These are phyloP conservation scores for Penicillium bovifimosum DNA, from an alignment of 495 filamentous ascomycete species.

Conservation along the genomic window DNA sequence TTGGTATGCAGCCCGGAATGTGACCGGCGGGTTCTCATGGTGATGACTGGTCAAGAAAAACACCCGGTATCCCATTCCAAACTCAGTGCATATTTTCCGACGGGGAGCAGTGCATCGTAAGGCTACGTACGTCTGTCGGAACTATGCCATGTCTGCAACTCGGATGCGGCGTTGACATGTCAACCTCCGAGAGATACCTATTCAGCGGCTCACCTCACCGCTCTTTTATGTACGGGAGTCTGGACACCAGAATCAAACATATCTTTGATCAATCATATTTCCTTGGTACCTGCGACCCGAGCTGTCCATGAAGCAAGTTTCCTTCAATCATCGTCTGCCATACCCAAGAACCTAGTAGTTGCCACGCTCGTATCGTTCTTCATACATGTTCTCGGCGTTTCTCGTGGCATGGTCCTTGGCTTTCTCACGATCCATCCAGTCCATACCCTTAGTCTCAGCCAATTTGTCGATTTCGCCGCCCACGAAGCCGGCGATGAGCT, in stretches of 20 bases:
- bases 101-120: background rate
- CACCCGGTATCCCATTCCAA: conserved; percentile 4
- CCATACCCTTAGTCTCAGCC: conserved; percentile 70
- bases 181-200: background rate
- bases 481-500: conserved; percentile 63
- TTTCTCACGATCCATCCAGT: conserved; percentile 62
- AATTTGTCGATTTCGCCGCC: conserved; percentile 75
- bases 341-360: conserved; percentile 26
- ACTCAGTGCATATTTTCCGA: conserved; percentile 3
- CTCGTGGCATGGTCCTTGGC: conserved; percentile 62
- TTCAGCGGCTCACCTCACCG: background rate
- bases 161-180: background rate
- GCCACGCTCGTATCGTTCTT: conserved; percentile 48
- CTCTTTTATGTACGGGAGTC: background rate
- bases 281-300: conserved; percentile 1
- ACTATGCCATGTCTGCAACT: background rate
- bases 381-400: conserved; percentile 60
- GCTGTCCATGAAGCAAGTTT: conserved; percentile 6
- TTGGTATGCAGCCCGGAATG: conserved; percentile 23
- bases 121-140: conserved; percentile 1
- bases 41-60: conserved; percentile 19
- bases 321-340: conserved; percentile 6
- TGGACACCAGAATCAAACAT: background rate
- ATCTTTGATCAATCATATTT: conserved; percentile 2
- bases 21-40: conserved; percentile 22